Evolutionary conservation across 75 land plant genomes (phyloP).

Genomic region (Chamaecyparis obtusa): DNA sequence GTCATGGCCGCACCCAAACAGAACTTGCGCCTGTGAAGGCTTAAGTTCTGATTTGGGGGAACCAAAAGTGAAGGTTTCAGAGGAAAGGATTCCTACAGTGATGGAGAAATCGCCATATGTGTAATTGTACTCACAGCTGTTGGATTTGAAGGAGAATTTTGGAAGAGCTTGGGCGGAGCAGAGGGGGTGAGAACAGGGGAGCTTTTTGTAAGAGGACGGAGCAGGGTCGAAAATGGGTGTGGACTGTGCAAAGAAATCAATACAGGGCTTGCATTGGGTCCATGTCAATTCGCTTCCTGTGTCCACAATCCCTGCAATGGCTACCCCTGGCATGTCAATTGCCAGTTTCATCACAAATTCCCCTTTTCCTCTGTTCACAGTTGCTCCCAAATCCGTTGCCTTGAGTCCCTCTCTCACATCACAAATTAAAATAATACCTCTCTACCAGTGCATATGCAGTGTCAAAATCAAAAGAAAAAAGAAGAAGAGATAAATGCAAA

Average conservation of each 20-base stretch:
- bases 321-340: background rate
- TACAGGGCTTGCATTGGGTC: conserved; percentile 39
- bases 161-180: conserved; percentile 15
- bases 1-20: background rate
- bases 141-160: background rate
- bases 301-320: background rate
- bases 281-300: conserved; percentile 26
- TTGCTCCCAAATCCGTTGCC: background rate
- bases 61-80: conserved; percentile 53
- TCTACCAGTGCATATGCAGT: no score
- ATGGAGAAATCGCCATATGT: conserved; percentile 69
- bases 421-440: no score
- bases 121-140: conserved; percentile 55
- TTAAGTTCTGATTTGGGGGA: no score
- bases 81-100: conserved; percentile 58
- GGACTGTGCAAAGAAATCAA: conserved; percentile 25
- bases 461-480: no score
- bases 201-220: conserved; percentile 16
- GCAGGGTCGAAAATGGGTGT: conserved; percentile 35
- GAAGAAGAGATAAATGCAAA: no score
- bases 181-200: conserved; percentile 11
- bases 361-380: background rate
- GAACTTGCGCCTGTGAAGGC: no score
- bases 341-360: background rate
- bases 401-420: no score